Evolutionary conservation across 768 basidiomycete species (phyloP).

Genomic region (Tricholoma saponaceum): DNA sequence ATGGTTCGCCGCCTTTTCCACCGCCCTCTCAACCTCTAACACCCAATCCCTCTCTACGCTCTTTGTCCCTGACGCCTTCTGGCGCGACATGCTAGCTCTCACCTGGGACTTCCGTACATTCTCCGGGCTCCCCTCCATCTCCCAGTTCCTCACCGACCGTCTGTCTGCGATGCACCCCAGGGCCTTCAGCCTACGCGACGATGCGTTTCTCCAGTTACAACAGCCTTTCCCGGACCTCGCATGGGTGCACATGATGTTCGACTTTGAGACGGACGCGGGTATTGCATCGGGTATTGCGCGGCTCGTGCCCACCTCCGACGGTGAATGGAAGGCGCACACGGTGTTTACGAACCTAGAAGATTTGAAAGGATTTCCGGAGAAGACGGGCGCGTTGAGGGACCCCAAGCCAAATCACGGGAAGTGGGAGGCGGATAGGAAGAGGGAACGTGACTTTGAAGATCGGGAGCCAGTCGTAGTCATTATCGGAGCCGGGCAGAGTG

Average conservation of each 20-base stretch:
- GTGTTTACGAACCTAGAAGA: slow-evolving; percentile 57
- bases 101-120: slow-evolving; percentile 25
- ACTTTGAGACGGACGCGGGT: slow-evolving; percentile 50
- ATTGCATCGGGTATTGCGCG: slow-evolving; percentile 49
- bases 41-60: slow-evolving; percentile 13
- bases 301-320: slow-evolving; percentile 41
- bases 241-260: slow-evolving; percentile 56
- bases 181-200: slow-evolving; percentile 26
- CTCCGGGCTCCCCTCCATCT: slow-evolving; percentile 12
- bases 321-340: slow-evolving; percentile 57
- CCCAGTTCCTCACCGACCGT: slow-evolving; percentile 15
- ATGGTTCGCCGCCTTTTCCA: slow-evolving; percentile 24
- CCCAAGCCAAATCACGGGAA: slow-evolving; percentile 43
- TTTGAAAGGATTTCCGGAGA: slow-evolving; percentile 49
- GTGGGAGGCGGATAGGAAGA: slow-evolving; percentile 46
- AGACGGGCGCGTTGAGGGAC: slow-evolving; percentile 41
- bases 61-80: slow-evolving; percentile 18
- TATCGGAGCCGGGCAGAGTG: slow-evolving; percentile 64
- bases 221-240: slow-evolving; percentile 46
- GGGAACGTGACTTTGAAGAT: slow-evolving; percentile 42
- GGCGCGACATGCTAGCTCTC: slow-evolving; percentile 18
- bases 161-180: slow-evolving; percentile 12
- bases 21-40: slow-evolving; percentile 12
- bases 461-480: slow-evolving; percentile 44
- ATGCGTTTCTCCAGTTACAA: slow-evolving; percentile 28